Evolutionary conservation across 108 stramenopile genomes (phyloP).

Genomic region (Cyclotella sp.): DNA sequence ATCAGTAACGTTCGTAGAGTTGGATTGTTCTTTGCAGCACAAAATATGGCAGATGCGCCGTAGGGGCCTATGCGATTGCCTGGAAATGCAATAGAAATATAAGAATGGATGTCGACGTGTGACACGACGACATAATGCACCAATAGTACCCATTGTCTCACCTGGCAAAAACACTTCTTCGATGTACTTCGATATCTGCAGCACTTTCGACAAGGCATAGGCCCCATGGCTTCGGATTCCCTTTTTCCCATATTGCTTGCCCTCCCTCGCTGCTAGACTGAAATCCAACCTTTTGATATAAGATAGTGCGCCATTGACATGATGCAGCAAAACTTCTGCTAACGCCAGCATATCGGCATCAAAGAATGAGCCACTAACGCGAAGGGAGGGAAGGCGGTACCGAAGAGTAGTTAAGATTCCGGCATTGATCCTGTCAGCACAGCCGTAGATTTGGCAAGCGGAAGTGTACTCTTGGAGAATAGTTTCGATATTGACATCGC

Average conservation of each 20-base stretch:
- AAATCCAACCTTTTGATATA: slow-evolving; percentile 79
- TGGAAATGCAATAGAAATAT: background rate
- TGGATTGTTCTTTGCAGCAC: slow-evolving; percentile 66
- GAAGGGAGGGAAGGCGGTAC: slow-evolving; percentile 68
- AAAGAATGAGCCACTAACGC: slow-evolving; percentile 75
- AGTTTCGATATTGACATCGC: slow-evolving; percentile 34
- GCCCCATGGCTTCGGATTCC: slow-evolving; percentile 85
- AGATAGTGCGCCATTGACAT: slow-evolving; percentile 64
- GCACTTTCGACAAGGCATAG: slow-evolving; percentile 71
- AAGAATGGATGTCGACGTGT: background rate
- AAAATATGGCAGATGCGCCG: slow-evolving; percentile 78
- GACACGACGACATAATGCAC: background rate
- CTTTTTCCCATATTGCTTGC: slow-evolving; percentile 37
- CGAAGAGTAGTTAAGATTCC: slow-evolving; percentile 77
- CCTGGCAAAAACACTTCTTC: slow-evolving; percentile 72
- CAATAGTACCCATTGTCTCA: background rate
- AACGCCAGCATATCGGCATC: slow-evolving; percentile 87
- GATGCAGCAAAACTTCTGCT: slow-evolving; percentile 65
- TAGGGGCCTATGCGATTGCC: slow-evolving; percentile 70
- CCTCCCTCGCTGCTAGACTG: slow-evolving; percentile 59
- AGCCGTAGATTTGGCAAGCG: slow-evolving; percentile 71
- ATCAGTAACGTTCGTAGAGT: slow-evolving; percentile 58
- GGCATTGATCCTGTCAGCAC: slow-evolving; percentile 59
- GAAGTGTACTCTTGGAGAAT: slow-evolving; percentile 72
- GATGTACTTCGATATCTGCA: slow-evolving; percentile 63